Percentiles rank a stretch among this genome's conserved stretches.
Evolutionary conservation across 352 stramenopile species (phyloP).

Genomic region (Globisporangium spinosum): DNA sequence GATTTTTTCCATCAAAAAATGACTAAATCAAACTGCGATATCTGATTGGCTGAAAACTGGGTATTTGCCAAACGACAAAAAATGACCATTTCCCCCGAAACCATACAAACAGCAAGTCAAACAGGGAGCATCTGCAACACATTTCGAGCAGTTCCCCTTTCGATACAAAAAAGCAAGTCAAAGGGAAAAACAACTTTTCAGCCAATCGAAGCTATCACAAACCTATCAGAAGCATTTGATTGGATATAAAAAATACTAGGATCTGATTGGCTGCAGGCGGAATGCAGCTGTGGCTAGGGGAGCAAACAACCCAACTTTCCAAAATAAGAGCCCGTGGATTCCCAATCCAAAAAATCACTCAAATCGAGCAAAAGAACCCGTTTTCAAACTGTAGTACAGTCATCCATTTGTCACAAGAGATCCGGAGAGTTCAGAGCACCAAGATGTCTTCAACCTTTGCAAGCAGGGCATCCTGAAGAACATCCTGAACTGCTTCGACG

Average conservation of each 20-base stretch:
- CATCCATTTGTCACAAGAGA: not conserved
- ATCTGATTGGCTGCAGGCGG: slow-evolving; percentile 2
- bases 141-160: too few species aligned
- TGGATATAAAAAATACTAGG: not conserved
- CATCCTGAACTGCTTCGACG: not conserved
- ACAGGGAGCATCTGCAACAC: too few species aligned
- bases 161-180: too few species aligned
- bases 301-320: not conserved
- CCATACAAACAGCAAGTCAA: too few species aligned
- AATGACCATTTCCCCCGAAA: not conserved
- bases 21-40: not conserved
- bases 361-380: too few species aligned
- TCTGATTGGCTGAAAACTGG: not conserved
- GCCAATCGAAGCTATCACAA: too few species aligned
- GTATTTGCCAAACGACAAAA: not conserved
- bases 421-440: not conserved
- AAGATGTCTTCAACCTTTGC: not conserved
- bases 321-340: not conserved
- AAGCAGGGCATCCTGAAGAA: not conserved
- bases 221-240: not conserved
- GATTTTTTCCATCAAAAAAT: not conserved
- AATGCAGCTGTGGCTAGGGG: not conserved
- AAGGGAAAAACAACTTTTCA: too few species aligned
- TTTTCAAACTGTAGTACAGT: not conserved
- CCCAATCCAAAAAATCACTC: too few species aligned